Evolutionary conservation across 495 filamentous ascomycete species (phyloP).

Genomic region (Amniculicola lignicola): DNA sequence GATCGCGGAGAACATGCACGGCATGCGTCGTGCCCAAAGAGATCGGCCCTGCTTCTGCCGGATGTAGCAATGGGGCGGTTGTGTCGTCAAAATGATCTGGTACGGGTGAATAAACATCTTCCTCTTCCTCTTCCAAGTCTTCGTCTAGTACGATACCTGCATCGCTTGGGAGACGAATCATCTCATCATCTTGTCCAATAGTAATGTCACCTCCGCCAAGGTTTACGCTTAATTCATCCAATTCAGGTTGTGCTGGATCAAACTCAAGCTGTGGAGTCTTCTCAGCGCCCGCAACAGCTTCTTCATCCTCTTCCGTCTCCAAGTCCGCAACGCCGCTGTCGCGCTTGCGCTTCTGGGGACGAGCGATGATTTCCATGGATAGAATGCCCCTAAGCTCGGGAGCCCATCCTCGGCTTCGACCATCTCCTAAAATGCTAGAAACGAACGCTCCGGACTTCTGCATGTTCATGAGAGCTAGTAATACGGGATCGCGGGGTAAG

Average conservation of each 20-base stretch:
- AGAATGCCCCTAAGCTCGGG: constrained; percentile 85
- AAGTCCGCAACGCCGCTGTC: constrained; percentile 83
- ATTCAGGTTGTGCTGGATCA: constrained; percentile 20
- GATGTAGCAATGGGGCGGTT: constrained; percentile 65
- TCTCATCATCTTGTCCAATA: constrained; percentile 22
- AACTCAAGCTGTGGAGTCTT: constrained; percentile 40
- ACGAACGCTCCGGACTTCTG: constrained; percentile 88
- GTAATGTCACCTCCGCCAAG: constrained; percentile 30
- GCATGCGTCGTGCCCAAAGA: constrained; percentile 90
- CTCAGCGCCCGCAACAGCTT: constrained; percentile 18
- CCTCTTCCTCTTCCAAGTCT: constrained; percentile 38
- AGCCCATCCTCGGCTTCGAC: constrained; percentile 74
- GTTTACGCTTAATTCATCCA: constrained; percentile 14
- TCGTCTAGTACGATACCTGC: constrained; percentile 7
- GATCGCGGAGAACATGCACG: constrained; percentile 87
- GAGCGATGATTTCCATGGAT: constrained; percentile 74
- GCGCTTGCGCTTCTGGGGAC: constrained; percentile 86
- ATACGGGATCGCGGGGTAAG: constrained; percentile 76
- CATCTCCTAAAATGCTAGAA: constrained; percentile 71
- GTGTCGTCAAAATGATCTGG: constrained; percentile 69
- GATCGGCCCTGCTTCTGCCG: constrained; percentile 75
- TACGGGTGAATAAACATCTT: constrained; percentile 31
- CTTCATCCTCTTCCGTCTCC: constrained; percentile 66
- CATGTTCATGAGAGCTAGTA: constrained; percentile 83
- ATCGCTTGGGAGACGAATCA: constrained; percentile 11